Evolutionary conservation across 495 filamentous ascomycete genomes (phyloP).

Genomic region (Aspergillus baeticus): DNA sequence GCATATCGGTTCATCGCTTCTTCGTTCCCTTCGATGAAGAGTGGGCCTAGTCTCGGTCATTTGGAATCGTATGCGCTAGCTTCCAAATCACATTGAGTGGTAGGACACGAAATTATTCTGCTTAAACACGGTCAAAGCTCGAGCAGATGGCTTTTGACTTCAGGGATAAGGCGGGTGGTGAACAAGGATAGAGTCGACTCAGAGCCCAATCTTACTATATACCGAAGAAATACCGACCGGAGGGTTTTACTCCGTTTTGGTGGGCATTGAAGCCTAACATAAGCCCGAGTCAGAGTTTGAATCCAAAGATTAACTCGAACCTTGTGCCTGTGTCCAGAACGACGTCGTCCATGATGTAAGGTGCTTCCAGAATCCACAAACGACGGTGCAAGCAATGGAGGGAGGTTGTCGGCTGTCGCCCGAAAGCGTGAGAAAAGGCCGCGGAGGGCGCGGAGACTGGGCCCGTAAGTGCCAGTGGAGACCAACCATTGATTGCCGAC

Average conservation of each 20-base stretch:
- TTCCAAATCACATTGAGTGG: neutral
- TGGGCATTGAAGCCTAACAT: neutral
- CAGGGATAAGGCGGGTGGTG: constrained; percentile 10
- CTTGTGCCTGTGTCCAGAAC: neutral
- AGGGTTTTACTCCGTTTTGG: neutral
- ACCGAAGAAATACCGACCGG: constrained; percentile 8
- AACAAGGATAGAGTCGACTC: constrained; percentile 4
- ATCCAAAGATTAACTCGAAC: neutral
- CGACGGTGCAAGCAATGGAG: no score
- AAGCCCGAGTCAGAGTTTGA: neutral
- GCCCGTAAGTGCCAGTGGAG: no score
- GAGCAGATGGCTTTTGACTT: neutral
- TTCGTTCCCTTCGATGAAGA: neutral
- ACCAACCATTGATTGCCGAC: no score
- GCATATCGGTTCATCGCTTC: neutral
- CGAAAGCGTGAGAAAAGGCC: no score
- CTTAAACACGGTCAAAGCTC: neutral
- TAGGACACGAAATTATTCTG: neutral
- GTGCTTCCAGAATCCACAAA: neutral
- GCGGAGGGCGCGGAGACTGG: no score
- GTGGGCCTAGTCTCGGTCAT: neutral
- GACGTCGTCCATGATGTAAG: no score
- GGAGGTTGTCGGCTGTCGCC: no score
- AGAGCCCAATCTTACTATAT: neutral
- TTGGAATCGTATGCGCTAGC: neutral